Conservation (phyloP, 345 rosid genomes). For the Corchorus capsularis region DNA sequence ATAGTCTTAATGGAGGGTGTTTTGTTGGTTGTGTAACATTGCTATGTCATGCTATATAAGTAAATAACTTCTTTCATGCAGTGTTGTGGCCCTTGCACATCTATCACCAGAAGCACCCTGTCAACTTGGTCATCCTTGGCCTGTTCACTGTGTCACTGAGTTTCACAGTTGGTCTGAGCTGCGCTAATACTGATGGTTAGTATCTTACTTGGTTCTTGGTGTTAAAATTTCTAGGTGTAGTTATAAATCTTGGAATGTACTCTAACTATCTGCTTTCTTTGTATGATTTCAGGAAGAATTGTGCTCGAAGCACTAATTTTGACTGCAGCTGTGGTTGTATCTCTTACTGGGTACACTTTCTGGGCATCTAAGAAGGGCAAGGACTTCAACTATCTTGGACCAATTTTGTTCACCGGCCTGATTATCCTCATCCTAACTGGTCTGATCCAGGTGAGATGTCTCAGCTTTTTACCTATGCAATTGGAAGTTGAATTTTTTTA, state of each 20-base stretch:
- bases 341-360: conserved; percentile 91
- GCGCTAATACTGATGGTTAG: conserved; percentile 87
- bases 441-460: conserved; percentile 71
- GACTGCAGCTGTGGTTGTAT: conserved; percentile 77
- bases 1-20: neutral
- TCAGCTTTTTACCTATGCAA: neutral
- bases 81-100: conserved; percentile 90
- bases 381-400: conserved; percentile 91
- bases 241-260: conserved; percentile 1
- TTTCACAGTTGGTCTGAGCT: conserved; percentile 81
- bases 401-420: conserved; percentile 85
- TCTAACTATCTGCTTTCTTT: neutral
- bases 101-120: conserved; percentile 92
- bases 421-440: conserved; percentile 72
- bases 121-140: conserved; percentile 80
- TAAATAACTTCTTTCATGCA: conserved; percentile 38
- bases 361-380: conserved; percentile 97
- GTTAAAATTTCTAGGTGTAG: neutral
- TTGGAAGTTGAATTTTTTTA: neutral
- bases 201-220: neutral
- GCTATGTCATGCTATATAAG: conserved; percentile 9
- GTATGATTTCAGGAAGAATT: conserved; percentile 66
- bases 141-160: conserved; percentile 86
- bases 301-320: conserved; percentile 92
- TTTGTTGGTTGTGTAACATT: neutral